These are phyloP conservation scores for Fusarium anguioides DNA, from an alignment of 2,329 filamentous ascomycete species.

Conservation along the genomic window DNA sequence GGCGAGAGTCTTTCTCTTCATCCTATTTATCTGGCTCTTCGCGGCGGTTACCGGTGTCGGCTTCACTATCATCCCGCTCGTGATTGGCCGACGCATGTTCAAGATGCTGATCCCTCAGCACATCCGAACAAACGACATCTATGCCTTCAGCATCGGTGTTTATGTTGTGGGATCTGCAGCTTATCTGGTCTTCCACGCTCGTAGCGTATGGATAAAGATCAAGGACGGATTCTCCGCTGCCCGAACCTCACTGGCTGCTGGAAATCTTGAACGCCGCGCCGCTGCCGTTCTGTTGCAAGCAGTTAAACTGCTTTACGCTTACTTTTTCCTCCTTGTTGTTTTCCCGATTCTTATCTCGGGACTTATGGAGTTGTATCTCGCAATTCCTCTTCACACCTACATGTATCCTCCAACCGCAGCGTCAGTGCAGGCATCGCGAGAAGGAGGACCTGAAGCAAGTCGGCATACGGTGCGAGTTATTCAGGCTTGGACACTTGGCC, in stretches of 20 bases:
- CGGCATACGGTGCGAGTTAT: constrained; percentile 84
- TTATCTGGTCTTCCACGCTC: constrained; percentile 69
- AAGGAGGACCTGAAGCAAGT: constrained; percentile 43
- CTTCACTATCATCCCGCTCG: constrained; percentile 85
- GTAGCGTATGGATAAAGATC: constrained; percentile 51
- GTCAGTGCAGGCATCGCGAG: constrained; percentile 44
- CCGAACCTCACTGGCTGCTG: constrained; percentile 37
- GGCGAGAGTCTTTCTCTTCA: constrained; percentile 83
- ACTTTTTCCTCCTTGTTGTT: constrained; percentile 77
- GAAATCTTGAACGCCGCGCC: constrained; percentile 41
- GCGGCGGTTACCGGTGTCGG: constrained; percentile 87
- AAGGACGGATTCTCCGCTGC: constrained; percentile 46
- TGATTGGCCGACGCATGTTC: constrained; percentile 85
- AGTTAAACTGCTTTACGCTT: constrained; percentile 75
- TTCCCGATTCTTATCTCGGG: constrained; percentile 84
- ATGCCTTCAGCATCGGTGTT: constrained; percentile 91
- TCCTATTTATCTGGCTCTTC: constrained; percentile 92
- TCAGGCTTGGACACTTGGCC: constrained; percentile 92
- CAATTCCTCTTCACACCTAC: constrained; percentile 88
- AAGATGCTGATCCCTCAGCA: constrained; percentile 76
- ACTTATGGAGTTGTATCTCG: constrained; percentile 86
- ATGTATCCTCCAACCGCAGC: constrained; percentile 59
- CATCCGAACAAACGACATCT: constrained; percentile 89
- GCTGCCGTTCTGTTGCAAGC: constrained; percentile 48
- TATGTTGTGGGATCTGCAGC: constrained; percentile 78